Evolutionary conservation across 202 grass and related monocot genomes (phyloP).

Genomic region (Cymbopogon flexuosus): DNA sequence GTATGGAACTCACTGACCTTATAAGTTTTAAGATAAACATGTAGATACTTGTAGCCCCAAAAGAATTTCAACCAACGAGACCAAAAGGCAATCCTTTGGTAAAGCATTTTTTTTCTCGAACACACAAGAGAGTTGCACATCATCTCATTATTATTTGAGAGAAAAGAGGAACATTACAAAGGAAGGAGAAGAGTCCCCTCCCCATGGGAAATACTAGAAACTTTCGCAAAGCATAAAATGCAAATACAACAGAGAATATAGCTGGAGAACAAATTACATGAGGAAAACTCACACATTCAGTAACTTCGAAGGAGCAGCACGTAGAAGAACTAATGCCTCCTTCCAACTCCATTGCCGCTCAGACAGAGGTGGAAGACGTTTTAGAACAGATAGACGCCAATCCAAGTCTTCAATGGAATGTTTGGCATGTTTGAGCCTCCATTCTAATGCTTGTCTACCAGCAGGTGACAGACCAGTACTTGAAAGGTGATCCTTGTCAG

Average conservation of each 20-base stretch:
- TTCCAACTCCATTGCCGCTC: conserved; percentile 79
- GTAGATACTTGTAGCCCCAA: neutral
- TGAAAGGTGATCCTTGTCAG: conserved; percentile 47
- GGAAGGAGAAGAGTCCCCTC: neutral
- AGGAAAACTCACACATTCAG: conserved; percentile 77
- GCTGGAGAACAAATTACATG: conserved; percentile 14
- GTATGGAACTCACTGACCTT: neutral
- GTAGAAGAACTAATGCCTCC: conserved; percentile 87
- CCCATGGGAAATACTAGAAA: neutral
- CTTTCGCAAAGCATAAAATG: conserved; percentile 5
- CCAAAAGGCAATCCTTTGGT: neutral
- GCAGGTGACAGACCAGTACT: conserved; percentile 46
- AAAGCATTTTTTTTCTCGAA: neutral
- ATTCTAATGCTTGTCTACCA: conserved; percentile 67
- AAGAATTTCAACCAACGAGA: neutral
- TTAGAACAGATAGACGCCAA: conserved; percentile 83
- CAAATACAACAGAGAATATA: conserved; percentile 15
- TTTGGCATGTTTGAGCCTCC: conserved; percentile 73
- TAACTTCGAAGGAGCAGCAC: conserved; percentile 84
- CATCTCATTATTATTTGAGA: neutral
- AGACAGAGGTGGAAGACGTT: conserved; percentile 66
- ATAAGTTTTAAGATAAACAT: neutral
- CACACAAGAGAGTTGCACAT: neutral
- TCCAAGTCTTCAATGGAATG: conserved; percentile 71
- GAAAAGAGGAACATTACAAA: neutral